Percentiles rank a stretch among this genome's conserved stretches.
phyloP scores from a whole-genome alignment of 2,329 filamentous ascomycete genomes.

The Zarea fungicola region DNA sequence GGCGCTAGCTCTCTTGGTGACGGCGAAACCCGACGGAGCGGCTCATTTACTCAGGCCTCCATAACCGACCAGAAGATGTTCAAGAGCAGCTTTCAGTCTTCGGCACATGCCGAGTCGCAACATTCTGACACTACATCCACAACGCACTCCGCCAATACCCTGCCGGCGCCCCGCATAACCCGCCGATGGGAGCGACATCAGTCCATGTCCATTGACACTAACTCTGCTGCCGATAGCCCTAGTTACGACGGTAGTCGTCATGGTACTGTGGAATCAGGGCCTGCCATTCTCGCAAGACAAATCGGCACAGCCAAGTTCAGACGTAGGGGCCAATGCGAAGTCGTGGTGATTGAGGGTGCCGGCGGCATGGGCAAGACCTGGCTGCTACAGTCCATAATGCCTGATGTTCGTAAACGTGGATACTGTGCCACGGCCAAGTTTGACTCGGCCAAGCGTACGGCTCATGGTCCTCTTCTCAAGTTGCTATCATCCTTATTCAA shows the following conservation, averaged over 20 bases:
- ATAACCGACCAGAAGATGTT: slow-evolving; percentile 36
- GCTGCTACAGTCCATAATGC: slow-evolving; percentile 57
- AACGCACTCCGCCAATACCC: slow-evolving; percentile 31
- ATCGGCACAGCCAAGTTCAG: slow-evolving; percentile 54
- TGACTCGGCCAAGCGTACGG: slow-evolving; percentile 54
- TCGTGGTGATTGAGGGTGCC: slow-evolving; percentile 55
- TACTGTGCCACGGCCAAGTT: slow-evolving; percentile 65
- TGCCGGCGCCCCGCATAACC: slow-evolving; percentile 29
- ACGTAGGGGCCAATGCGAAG: slow-evolving; percentile 58
- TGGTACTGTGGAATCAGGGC: slow-evolving; percentile 39
- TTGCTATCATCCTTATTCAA: slow-evolving; percentile 62
- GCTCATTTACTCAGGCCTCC: slow-evolving; percentile 43
- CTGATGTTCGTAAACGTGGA: slow-evolving; percentile 55
- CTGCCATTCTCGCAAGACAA: slow-evolving; percentile 48
- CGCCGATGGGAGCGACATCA: slow-evolving; percentile 49
- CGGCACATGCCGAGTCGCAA: slow-evolving; percentile 37
- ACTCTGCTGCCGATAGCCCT: slow-evolving; percentile 41
- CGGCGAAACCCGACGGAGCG: slow-evolving; percentile 43
- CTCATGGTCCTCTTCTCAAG: slow-evolving; percentile 59
- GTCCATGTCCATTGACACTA: slow-evolving; percentile 45
- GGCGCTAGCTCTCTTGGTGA: slow-evolving; percentile 51
- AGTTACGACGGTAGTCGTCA: slow-evolving; percentile 39
- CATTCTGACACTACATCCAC: slow-evolving; percentile 44
- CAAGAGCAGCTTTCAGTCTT: slow-evolving; percentile 35
- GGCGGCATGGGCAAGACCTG: slow-evolving; percentile 62